Evolutionary conservation across 2,329 filamentous ascomycete species (phyloP).

Genomic region (Aspergillus costaricaensis): DNA sequence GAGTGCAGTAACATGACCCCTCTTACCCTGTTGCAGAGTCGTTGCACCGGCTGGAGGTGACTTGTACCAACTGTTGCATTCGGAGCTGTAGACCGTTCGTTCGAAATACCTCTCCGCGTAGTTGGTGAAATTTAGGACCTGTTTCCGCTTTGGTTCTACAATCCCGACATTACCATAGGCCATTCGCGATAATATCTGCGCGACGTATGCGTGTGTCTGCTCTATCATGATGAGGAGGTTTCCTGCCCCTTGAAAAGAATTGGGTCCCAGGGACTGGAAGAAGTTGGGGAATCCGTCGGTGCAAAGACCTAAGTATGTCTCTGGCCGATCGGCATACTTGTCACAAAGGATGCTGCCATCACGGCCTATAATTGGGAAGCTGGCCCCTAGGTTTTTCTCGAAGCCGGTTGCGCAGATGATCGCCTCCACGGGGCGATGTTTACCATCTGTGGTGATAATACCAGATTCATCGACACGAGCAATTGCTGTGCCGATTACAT

Average conservation of each 20-base stretch:
- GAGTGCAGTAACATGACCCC: neutral
- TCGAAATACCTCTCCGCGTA: constrained; percentile 4
- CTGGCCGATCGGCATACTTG: neutral
- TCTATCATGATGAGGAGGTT: constrained; percentile 10
- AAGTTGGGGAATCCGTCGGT: constrained; percentile 7
- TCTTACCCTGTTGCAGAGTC: neutral
- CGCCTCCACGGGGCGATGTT: neutral
- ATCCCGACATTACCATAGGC: neutral
- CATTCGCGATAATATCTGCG: neutral
- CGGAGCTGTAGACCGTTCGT: constrained; percentile 5
- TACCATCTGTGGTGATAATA: neutral
- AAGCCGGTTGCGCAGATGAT: constrained; percentile 10
- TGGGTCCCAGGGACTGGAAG: constrained; percentile 9
- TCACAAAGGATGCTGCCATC: constrained; percentile 1
- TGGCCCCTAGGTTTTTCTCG: neutral
- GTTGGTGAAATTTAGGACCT: neutral
- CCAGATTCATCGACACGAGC: neutral
- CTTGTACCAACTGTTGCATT: constrained; percentile 10
- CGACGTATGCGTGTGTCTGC: constrained; percentile 6
- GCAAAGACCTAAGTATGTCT: neutral
- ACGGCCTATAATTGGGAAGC: neutral
- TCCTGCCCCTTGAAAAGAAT: constrained; percentile 6
- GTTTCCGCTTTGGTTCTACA: constrained; percentile 1
- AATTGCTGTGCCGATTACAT: neutral
- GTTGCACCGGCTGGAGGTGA: neutral